Evolutionary conservation across 306 rosid species (phyloP), one percentile per base, ranked within the genome.

Genomic region (Vachellia pachyceras): DNA sequence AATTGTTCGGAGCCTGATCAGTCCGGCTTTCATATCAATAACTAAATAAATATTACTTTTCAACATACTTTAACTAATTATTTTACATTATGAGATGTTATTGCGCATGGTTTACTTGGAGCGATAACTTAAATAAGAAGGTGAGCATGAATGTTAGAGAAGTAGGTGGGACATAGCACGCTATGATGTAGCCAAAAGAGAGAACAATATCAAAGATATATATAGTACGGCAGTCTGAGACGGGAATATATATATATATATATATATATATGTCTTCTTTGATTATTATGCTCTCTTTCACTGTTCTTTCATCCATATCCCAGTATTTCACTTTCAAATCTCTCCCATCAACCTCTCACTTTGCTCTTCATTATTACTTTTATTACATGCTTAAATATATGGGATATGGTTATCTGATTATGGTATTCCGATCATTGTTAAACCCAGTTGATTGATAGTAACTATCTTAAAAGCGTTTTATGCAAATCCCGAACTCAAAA

Each of bases 161-260:
- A 42, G 33, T 29, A 29, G 23, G 12, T 73, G 80, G 83, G 76
- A 73, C 77, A n/a, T 5, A 22, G 65, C 69, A 55, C 61, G 47
- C 58, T 58, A 42, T n/a, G 40, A 72, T 79, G 79, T 66, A 67
- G 49, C 33, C 72, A 66, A 83, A 83, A 83, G 83, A 47, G 63
- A 66, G 57, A 68, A 82, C 80, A 78, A 78, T 68, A 78, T 73
- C 76, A 83, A 83, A 78, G 52, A 58, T 49, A 5, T 49, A 5
- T 6, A 22, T 68, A 40, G 55, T 68, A 68, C 37, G 55, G 37
- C 50, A 67, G 17, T 67, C 49, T 52, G 8, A 40, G 35, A 68
- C 40, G 57, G 68, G 66, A 83, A 78, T 45, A 37, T 73, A 61
- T 75, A 11, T 77, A 36, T 10, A 12, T n/a, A 29, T 29, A 29